A percentile compares a stretch with the other conserved stretches of the same genome.
These are phyloP conservation scores for Selaginella moellendorffii DNA, from an alignment of 75 land plant species.

Conservation along the genomic window DNA sequence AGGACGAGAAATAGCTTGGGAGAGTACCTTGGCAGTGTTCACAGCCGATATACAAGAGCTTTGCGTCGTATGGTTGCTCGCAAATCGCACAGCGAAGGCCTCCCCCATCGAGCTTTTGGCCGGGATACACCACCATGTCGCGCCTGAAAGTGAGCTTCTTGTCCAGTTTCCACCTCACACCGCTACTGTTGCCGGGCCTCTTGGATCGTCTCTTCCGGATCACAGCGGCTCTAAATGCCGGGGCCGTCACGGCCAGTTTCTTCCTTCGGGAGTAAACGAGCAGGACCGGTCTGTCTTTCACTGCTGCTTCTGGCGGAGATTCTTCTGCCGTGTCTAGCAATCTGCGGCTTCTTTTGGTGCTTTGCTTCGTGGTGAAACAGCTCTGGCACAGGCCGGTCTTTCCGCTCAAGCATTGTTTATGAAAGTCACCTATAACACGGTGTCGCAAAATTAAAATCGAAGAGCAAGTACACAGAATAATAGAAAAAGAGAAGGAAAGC, in stretches of 20 bases:
- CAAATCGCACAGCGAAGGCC: slow-evolving; percentile 40
- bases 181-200: slow-evolving; percentile 12
- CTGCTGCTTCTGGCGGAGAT: not conserved
- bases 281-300: not conserved
- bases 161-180: slow-evolving; percentile 34
- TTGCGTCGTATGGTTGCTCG: slow-evolving; percentile 17
- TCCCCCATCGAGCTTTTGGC: not conserved
- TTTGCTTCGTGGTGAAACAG: not conserved
- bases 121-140: slow-evolving; percentile 15
- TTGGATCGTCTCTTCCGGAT: slow-evolving; percentile 13
- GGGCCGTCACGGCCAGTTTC: not conserved
- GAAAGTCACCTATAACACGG: not conserved
- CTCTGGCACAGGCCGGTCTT: not conserved
- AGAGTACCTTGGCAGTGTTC: slow-evolving; percentile 63
- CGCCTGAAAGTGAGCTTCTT: slow-evolving; percentile 20
- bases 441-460: not conserved
- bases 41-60: slow-evolving; percentile 35
- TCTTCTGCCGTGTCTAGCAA: not conserved
- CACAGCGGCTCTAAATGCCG: not conserved
- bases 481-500: not conserved
- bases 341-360: not conserved
- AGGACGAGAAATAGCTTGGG: no score
- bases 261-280: not conserved
- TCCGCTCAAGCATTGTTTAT: not conserved
- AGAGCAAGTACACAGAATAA: not conserved